phyloP scores from a whole-genome alignment of 192 early-diverging fungal species.

The Chytriomyces sp. region DNA sequence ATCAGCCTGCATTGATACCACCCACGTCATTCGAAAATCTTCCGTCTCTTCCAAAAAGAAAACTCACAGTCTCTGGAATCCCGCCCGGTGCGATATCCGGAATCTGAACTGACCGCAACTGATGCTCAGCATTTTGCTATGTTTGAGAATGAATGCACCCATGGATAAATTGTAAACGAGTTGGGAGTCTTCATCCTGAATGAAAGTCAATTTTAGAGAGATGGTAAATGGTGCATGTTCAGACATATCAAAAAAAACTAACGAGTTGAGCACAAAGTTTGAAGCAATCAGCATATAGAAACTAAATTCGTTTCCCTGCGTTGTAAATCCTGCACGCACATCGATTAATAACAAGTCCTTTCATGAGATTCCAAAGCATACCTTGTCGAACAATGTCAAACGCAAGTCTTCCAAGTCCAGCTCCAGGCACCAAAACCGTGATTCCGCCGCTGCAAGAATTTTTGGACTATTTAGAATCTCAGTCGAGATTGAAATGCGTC shows the following conservation, averaged over 20 bases:
- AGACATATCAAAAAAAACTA: background rate
- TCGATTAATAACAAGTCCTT: background rate
- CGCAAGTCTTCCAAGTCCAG: conserved; percentile 91
- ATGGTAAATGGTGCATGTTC: background rate
- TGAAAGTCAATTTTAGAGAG: background rate
- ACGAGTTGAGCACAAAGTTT: conserved; percentile 90
- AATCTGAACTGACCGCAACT: conserved; percentile 71
- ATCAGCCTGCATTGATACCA: conserved; percentile 66
- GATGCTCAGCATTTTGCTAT: conserved; percentile 59
- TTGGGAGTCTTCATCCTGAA: conserved; percentile 55
- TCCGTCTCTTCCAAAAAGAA: background rate
- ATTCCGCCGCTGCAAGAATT: conserved; percentile 56
- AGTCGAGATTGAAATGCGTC: conserved; percentile 23
- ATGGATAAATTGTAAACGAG: conserved; percentile 84
- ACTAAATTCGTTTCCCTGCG: conserved; percentile 91
- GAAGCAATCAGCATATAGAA: conserved; percentile 95
- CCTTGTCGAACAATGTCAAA: conserved; percentile 84
- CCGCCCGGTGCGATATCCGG: conserved; percentile 79
- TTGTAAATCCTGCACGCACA: conserved; percentile 17
- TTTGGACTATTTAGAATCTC: background rate
- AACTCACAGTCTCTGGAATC: conserved; percentile 54
- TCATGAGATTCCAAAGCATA: conserved; percentile 32
- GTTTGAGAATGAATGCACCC: conserved; percentile 92
- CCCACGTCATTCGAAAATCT: too few species aligned
- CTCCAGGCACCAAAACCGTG: conserved; percentile 89